Conservation (phyloP, 345 rosid species). For the Gossypium sturtianum region DNA sequence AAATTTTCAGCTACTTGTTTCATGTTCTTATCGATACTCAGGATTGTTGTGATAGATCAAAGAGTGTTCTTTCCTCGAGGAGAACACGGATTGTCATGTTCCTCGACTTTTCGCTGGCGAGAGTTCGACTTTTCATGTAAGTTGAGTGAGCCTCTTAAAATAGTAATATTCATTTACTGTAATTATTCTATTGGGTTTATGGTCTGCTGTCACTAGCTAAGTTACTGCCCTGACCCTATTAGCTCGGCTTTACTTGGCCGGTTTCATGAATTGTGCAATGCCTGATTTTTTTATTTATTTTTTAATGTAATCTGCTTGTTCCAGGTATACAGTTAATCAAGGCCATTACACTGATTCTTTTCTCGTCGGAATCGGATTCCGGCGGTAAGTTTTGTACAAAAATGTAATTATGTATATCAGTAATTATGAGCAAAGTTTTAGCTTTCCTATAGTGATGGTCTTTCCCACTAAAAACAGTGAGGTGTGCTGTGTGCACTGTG, state of each 20-base stretch:
- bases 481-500: neutral
- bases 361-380: neutral
- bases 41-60: too few species aligned
- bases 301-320: neutral
- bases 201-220: neutral
- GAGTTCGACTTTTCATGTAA: neutral
- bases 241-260: neutral
- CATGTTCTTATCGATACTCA: neutral
- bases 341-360: conserved; percentile 5
- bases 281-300: neutral
- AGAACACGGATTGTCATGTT: neutral
- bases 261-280: neutral
- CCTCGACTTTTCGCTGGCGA: neutral
- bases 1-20: neutral
- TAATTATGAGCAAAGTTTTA: neutral
- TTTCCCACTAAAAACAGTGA: conserved; percentile 3
- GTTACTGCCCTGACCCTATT: neutral
- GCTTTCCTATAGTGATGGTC: neutral
- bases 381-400: conserved; percentile 7
- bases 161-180: neutral
- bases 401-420: neutral
- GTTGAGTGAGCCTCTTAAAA: neutral
- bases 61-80: neutral
- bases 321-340: conserved; percentile 4
- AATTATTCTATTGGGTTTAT: neutral